Evolutionary conservation across 208 protist genomes (phyloP), one percentile per base, ranked within the genome.

Genomic region (Leishmania lainsoni): DNA sequence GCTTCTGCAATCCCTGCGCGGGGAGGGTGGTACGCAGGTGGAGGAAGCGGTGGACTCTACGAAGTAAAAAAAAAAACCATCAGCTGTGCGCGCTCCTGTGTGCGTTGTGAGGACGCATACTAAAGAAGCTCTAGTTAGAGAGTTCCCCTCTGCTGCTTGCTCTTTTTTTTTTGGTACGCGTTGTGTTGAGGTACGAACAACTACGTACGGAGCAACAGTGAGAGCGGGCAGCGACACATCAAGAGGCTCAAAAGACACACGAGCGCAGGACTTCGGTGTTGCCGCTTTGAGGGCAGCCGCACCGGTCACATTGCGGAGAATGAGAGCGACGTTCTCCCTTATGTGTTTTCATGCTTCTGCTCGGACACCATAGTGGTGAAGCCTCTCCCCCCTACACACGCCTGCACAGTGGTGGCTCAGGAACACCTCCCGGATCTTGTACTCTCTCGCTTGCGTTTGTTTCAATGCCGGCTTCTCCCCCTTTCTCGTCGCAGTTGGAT

Each of bases 1-100:
- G 48, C 81, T 97, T 1, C 52, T 92, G 74, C 48, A 68, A 0
- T 83, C 88, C 8, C 80, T 96, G 49, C 86, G 85, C 29, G 52
- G 14, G 16, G 75, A 79, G 6, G 29, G 59, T 49, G 8, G 12
- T 32, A 68, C 52, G 14, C 32, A 32, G 17, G 26, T 20, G 17
- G 45, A 32, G 8, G 69, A 22, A 52, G 39, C 16, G 1, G 39
- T 54, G 20, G 32, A 52, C 6, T 73, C 35, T 10, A 73, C 8
- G 69, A 54, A 3, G 0, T 51, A 12, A 54, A 52, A 73, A 29
- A 0, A 16, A 52, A 73, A 29, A 0, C 4, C 10, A 54, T 39
- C 39, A 26, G 16, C 16, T 5, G 29, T 68, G 63, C 26, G 16
- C 17, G 6, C 42, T 45, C 6, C 42, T 49, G 3, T 71, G 66